Percentiles rank a stretch among this genome's conserved stretches.
phyloP scores from a whole-genome alignment of 2,329 filamentous ascomycete species.

The Coleophoma crateriformis region DNA sequence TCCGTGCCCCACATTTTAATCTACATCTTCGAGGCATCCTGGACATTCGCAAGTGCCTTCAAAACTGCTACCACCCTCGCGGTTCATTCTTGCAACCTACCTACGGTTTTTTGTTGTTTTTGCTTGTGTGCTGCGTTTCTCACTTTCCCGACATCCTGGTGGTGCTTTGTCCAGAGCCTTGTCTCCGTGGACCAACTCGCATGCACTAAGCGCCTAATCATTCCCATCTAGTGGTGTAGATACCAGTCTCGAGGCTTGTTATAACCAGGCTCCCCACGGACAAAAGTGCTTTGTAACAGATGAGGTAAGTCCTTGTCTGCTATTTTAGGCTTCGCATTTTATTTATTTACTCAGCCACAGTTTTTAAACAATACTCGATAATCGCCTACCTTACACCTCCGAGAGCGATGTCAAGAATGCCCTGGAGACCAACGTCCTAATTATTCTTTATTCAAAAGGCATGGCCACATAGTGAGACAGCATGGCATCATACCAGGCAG shows the following conservation, averaged over 20 bases:
- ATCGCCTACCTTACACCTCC: too few species aligned
- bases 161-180: constrained; percentile 12
- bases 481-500: constrained; percentile 38
- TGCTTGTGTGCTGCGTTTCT: background rate
- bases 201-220: background rate
- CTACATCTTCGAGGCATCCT: constrained; percentile 11
- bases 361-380: too few species aligned
- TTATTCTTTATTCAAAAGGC: constrained; percentile 1
- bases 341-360: too few species aligned
- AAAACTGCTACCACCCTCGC: constrained; percentile 5
- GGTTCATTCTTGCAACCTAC: background rate
- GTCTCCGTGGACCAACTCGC: too few species aligned
- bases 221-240: constrained; percentile 4
- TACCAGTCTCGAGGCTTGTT: constrained; percentile 6
- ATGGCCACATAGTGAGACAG: constrained; percentile 21
- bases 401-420: background rate
- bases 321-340: too few species aligned
- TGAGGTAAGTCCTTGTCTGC: constrained; percentile 1
- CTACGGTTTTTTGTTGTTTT: background rate
- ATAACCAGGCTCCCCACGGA: constrained; percentile 19
- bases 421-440: constrained; percentile 10
- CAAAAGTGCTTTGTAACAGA: constrained; percentile 8
- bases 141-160: constrained; percentile 16
- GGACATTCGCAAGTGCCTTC: constrained; percentile 9
- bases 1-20: constrained; percentile 18